Evolutionary conservation across 2,329 filamentous ascomycete species (phyloP).

Genomic region (Saccharata proteae): DNA sequence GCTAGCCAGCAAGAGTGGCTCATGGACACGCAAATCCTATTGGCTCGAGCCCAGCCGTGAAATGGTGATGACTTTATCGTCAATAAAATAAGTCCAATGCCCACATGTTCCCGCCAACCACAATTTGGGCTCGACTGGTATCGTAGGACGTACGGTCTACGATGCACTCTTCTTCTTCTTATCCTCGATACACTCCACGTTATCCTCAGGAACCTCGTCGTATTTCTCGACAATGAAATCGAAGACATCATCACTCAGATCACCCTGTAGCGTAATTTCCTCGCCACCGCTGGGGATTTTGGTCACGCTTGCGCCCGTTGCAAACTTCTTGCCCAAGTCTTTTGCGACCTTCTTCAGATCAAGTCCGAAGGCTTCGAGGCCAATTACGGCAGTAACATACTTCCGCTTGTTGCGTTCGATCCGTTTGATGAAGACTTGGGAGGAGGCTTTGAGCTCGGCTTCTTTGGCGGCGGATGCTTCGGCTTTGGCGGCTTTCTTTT

Average conservation of each 20-base stretch:
- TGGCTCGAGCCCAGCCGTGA: too few species aligned
- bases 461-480: conserved; percentile 76
- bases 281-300: conserved; percentile 77
- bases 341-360: conserved; percentile 94
- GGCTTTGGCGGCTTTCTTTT: conserved; percentile 94
- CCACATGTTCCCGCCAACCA: too few species aligned
- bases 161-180: conserved; percentile 91
- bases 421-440: conserved; percentile 82
- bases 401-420: conserved; percentile 98
- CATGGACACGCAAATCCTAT: too few species aligned
- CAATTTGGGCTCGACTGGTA: too few species aligned
- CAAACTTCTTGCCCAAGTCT: conserved; percentile 97
- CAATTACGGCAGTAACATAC: conserved; percentile 84
- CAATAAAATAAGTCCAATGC: too few species aligned
- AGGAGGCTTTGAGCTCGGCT: conserved; percentile 68
- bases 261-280: conserved; percentile 95
- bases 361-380: conserved; percentile 78
- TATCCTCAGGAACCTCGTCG: conserved; percentile 82
- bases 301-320: conserved; percentile 84
- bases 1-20: too few species aligned
- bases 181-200: conserved; percentile 88
- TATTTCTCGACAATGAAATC: conserved; percentile 87
- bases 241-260: conserved; percentile 86
- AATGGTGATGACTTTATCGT: too few species aligned
- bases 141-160: too few species aligned